A percentile compares a stretch with the other conserved stretches of the same genome.
Conservation (phyloP, 495 filamentous ascomycete species). For the Penicillium parvum region DNA sequence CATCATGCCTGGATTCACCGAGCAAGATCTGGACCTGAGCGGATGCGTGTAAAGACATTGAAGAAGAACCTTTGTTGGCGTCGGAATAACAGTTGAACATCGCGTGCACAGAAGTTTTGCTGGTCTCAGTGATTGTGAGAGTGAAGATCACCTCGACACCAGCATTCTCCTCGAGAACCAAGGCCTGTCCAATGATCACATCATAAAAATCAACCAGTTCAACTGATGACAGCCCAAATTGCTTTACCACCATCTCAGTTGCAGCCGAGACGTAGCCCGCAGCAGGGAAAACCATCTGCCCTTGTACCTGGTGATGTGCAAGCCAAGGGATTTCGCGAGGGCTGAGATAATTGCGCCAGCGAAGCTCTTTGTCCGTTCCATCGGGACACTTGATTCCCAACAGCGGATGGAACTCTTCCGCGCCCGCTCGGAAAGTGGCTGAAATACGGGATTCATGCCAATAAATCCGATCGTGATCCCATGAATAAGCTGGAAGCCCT, state of each 20-base stretch:
- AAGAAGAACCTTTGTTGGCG: constrained; percentile 14
- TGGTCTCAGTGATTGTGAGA: constrained; percentile 7
- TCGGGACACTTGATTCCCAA: constrained; percentile 27
- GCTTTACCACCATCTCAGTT: constrained; percentile 41
- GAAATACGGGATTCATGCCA: constrained; percentile 48
- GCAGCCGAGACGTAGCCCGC: constrained; percentile 55
- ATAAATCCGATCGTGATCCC: constrained; percentile 44
- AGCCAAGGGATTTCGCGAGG: constrained; percentile 39
- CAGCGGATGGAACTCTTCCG: constrained; percentile 22
- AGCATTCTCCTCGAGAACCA: constrained; percentile 45
- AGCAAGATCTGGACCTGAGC: constrained; percentile 9
- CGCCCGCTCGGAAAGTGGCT: constrained; percentile 12
- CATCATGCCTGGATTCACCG: constrained; percentile 6
- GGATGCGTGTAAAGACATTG: constrained; percentile 21
- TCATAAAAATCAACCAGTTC: constrained; percentile 31
- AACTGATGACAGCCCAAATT: constrained; percentile 15
- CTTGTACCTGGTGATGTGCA: constrained; percentile 34
- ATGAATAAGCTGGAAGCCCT: constrained; percentile 47
- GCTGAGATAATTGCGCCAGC: constrained; percentile 36
- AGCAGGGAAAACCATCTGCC: constrained; percentile 54
- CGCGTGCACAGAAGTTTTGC: background rate
- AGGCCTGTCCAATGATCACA: constrained; percentile 41
- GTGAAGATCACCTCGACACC: constrained; percentile 46
- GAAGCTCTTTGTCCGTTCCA: constrained; percentile 13
- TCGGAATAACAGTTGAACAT: constrained; percentile 20